Conservation (phyloP, 1,284 basidiomycete species). For the Ganoderma multipileum region DNA sequence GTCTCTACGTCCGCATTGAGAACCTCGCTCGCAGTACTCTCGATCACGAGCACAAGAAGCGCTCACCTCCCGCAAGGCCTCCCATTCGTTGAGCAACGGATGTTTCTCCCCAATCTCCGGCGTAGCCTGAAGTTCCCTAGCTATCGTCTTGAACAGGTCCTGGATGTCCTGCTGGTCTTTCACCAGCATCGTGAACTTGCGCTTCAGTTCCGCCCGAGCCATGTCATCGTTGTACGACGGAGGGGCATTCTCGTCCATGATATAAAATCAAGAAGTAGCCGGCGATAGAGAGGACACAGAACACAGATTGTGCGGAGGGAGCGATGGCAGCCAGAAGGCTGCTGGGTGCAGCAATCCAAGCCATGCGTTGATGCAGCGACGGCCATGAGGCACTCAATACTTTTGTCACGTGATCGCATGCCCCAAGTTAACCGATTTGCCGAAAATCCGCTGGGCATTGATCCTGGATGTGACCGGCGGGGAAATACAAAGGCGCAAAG, state of each 20-base stretch:
- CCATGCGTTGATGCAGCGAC: slow-evolving; percentile 1
- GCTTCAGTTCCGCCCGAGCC: slow-evolving; percentile 24
- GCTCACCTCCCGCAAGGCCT: slow-evolving; percentile 31
- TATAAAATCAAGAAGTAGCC: neutral
- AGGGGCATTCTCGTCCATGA: slow-evolving; percentile 2
- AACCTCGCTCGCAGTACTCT: neutral
- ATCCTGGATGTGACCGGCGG: neutral
- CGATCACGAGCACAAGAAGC: neutral
- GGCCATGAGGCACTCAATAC: slow-evolving; percentile 13
- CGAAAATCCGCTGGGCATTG: neutral
- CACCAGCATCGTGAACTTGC: slow-evolving; percentile 30
- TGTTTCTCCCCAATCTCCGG: slow-evolving; percentile 36
- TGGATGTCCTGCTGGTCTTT: slow-evolving; percentile 37
- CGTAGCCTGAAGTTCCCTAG: slow-evolving; percentile 32
- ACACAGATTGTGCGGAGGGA: neutral
- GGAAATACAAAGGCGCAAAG: neutral
- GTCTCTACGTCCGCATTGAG: slow-evolving; percentile 20
- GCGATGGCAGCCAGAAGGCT: neutral
- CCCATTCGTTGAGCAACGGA: slow-evolving; percentile 33
- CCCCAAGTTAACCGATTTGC: neutral
- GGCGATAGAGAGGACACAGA: neutral
- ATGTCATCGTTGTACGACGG: slow-evolving; percentile 10
- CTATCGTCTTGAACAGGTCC: slow-evolving; percentile 35
- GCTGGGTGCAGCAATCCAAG: neutral
- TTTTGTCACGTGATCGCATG: slow-evolving; percentile 7